Conservation (phyloP, 2,329 filamentous ascomycete genomes). For the Beauveria sp. region DNA sequence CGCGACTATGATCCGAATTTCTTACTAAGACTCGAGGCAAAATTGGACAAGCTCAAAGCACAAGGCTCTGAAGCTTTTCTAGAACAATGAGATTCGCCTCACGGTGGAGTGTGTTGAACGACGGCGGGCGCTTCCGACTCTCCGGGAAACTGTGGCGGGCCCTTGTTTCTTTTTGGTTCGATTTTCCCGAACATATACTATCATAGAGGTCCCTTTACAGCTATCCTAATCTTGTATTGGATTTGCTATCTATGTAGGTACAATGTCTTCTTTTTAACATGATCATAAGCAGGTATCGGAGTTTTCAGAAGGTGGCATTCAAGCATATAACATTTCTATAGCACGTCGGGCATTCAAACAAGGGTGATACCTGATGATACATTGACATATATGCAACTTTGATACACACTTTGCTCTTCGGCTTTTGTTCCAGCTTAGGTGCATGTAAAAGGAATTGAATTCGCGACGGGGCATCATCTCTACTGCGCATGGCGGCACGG, state of each 20-base stretch:
- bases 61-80: background rate
- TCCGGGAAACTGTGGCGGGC: too few species aligned
- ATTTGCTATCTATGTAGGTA: background rate
- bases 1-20: slow-evolving; percentile 55
- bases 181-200: too few species aligned
- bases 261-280: background rate
- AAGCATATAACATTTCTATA: background rate
- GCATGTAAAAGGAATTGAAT: background rate
- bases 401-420: background rate
- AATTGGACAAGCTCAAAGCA: slow-evolving; percentile 39
- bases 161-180: background rate
- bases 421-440: background rate
- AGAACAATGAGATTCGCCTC: background rate
- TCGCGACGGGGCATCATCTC: background rate
- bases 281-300: background rate
- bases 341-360: background rate
- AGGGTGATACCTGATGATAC: background rate
- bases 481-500: background rate
- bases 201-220: too few species aligned
- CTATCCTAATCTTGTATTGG: too few species aligned
- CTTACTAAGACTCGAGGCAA: slow-evolving; percentile 48
- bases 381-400: background rate
- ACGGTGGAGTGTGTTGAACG: background rate
- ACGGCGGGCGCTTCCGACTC: background rate
- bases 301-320: background rate